Conservation (phyloP, 805 yeast species). For the Torulaspora maleeae region DNA sequence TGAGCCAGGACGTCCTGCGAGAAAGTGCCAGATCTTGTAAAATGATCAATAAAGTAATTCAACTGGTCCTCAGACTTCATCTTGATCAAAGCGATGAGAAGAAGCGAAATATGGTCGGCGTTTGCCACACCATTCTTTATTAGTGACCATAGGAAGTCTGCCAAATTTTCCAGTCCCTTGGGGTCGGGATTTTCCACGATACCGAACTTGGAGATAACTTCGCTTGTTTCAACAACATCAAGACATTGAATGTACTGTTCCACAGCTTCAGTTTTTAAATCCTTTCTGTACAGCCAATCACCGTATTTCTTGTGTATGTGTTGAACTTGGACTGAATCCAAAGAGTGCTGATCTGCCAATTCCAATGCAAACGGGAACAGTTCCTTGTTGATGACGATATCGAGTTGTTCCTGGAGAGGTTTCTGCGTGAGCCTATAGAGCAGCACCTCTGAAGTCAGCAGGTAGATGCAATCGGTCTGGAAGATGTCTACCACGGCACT, state of each 20-base stretch:
- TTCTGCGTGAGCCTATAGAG: constrained; percentile 66
- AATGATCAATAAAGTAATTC: constrained; percentile 48
- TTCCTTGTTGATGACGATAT: constrained; percentile 62
- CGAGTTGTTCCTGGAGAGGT: constrained; percentile 60
- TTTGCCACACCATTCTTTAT: constrained; percentile 52
- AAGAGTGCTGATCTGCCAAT: constrained; percentile 46
- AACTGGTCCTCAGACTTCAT: constrained; percentile 58
- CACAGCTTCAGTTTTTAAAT: constrained; percentile 64
- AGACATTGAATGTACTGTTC: constrained; percentile 63
- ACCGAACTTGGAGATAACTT: constrained; percentile 71
- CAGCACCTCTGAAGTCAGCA: constrained; percentile 72
- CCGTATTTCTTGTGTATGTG: constrained; percentile 58
- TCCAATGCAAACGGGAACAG: constrained; percentile 68
- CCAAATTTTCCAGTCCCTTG: constrained; percentile 45
- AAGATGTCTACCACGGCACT: constrained; percentile 58
- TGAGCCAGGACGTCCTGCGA: constrained; percentile 28
- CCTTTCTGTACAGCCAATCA: constrained; percentile 62
- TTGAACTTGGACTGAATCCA: constrained; percentile 26
- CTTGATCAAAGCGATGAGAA: constrained; percentile 76
- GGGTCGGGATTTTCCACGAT: constrained; percentile 45
- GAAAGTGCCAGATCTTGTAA: constrained; percentile 28
- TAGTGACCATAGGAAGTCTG: constrained; percentile 59
- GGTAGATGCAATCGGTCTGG: constrained; percentile 47
- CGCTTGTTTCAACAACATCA: constrained; percentile 59
- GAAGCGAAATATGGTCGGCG: constrained; percentile 76